These are phyloP conservation scores for Sugiyamaella pinicola DNA, from an alignment of 1,139 yeast genomes.

Conservation along the genomic window DNA sequence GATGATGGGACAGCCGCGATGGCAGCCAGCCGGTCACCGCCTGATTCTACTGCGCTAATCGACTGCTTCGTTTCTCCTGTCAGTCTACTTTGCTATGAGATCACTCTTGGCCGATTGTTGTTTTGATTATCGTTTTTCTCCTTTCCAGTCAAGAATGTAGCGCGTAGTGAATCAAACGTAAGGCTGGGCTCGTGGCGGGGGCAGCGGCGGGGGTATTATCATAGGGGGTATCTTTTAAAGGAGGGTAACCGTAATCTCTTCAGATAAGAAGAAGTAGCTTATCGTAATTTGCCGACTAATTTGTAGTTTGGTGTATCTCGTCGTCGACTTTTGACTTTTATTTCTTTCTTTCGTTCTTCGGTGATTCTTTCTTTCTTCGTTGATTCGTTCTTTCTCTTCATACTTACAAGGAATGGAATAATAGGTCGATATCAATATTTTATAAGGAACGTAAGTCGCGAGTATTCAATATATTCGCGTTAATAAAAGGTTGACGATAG, in stretches of 20 bases:
- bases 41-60: neutral
- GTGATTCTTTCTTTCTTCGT: neutral
- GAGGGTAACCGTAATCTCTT: too few species aligned
- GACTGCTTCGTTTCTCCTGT: too few species aligned
- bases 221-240: too few species aligned
- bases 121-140: neutral
- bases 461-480: slow-evolving; percentile 1
- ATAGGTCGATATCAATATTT: neutral
- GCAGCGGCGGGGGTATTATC: too few species aligned
- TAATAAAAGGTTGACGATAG: neutral
- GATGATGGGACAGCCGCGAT: neutral
- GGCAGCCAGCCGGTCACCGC: neutral
- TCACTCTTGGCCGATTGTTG: neutral
- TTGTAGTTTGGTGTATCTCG: too few species aligned
- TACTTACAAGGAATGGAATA: neutral
- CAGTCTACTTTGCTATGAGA: neutral
- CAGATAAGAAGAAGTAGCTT: too few species aligned
- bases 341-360: neutral
- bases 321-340: neutral
- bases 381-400: neutral
- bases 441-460: slow-evolving; percentile 9
- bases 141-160: neutral
- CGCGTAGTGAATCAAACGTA: neutral
- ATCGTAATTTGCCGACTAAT: too few species aligned
- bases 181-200: neutral